phyloP scores from a whole-genome alignment of 495 filamentous ascomycete genomes.

The Annulohypoxylon moriforme region DNA sequence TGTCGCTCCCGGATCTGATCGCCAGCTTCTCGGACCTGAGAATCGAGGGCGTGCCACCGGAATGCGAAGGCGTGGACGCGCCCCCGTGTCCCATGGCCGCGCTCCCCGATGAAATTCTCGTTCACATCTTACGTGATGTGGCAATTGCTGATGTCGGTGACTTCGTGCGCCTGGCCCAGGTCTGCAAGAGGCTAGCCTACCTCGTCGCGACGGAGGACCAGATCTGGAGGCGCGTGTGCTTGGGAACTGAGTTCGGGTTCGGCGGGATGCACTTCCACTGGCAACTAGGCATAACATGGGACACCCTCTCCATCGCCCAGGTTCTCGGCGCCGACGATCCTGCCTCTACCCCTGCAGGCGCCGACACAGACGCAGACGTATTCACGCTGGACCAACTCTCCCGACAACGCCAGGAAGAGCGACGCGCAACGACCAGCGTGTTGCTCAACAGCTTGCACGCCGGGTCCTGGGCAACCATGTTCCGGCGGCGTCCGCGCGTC shows the following conservation, averaged over 20 bases:
- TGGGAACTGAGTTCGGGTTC: conserved; percentile 79
- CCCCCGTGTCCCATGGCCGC: conserved; percentile 81
- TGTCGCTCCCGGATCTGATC: conserved; percentile 75
- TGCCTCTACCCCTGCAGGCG: conserved; percentile 1
- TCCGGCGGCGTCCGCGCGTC: conserved; percentile 83
- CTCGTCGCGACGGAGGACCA: conserved; percentile 84
- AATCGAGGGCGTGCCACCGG: conserved; percentile 67
- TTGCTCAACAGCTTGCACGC: conserved; percentile 57
- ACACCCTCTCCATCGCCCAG: conserved; percentile 59
- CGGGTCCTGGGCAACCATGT: conserved; percentile 72
- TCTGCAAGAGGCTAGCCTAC: conserved; percentile 89
- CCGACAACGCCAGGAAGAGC: conserved; percentile 44
- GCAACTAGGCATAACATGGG: conserved; percentile 70
- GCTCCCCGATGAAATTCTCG: conserved; percentile 84
- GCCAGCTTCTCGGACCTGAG: conserved; percentile 73
- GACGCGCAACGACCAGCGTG: conserved; percentile 50
- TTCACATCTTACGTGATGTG: conserved; percentile 75
- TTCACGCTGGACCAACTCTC: conserved; percentile 46
- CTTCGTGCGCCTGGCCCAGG: conserved; percentile 80
- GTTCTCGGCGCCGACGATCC: conserved; percentile 32
- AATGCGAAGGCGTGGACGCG: conserved; percentile 70
- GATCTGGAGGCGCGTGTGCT: conserved; percentile 87
- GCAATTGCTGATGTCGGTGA: conserved; percentile 82
- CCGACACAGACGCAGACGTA: conserved; percentile 16
- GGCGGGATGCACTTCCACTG: conserved; percentile 86